Base-by-base conservation (phyloP, 1,284 basidiomycete species). In the Trichosporon sp. region DNA sequence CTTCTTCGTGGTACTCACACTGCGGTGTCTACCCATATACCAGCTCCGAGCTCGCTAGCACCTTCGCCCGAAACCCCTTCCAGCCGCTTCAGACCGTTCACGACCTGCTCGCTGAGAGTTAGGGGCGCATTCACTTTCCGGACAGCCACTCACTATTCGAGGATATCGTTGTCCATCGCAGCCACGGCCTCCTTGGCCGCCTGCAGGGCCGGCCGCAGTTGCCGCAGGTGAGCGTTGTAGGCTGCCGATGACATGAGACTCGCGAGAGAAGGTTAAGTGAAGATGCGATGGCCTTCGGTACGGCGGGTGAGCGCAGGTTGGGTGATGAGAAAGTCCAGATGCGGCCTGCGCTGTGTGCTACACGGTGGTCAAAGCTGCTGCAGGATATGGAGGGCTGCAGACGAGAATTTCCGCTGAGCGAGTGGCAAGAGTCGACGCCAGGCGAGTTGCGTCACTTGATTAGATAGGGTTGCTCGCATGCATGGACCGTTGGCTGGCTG, bases 1-100 rank as follows among this genome's bases (percentile, higher is more conserved):
- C 38, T 25, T 25, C 21, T 27, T 8, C n/a, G n/a, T n/a, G n/a
- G n/a, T n/a, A 72, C 75, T 72, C 65, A 80, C 77, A 77, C 74
- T 25, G 53, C 66, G 0, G 75, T 72, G 31, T 79, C 75, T 3
- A 75, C 78, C 71, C 74, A 80, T 7, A 79, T 70, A 3, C 77
- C 79, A 0, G 72, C 77, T 23, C 78, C 78, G 12, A 79, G 65
- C 66, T 80, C 75, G 9, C 69, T 71, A n/a, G 76, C 67, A 29
- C 75, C 67, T 29, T 35, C 44, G 4, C 56, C 64, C 0, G 64
- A 62, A 1, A 35, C 64, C 13, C 69, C 47, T 11, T 69, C 32
- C 7, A 72, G 66, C 35, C 68, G 69, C 7, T 63, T 38, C 1
- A 78, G 66, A 25, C 73, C 66, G n/a, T 64, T 67, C 1, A 63